Conservation (phyloP, 2,329 filamentous ascomycete species). For the Sporothrix dimorphospora region DNA sequence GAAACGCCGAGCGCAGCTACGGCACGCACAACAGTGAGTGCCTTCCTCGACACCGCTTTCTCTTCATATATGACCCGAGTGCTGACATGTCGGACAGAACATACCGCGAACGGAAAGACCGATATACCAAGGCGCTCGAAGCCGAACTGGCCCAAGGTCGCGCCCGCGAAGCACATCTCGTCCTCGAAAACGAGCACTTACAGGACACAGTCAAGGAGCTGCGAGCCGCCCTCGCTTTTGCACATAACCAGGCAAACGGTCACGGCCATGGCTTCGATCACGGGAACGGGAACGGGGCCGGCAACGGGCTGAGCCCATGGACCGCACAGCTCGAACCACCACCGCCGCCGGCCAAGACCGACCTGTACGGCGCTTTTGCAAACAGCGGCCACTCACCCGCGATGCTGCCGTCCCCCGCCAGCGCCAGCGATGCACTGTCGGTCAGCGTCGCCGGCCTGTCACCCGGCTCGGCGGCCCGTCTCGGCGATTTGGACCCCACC, state of each 20-base stretch:
- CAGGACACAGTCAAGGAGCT: slow-evolving; percentile 5
- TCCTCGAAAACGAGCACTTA: slow-evolving; percentile 19
- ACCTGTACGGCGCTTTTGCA: background rate
- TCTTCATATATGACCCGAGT: too few species aligned
- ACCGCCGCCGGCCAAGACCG: background rate
- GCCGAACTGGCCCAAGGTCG: slow-evolving; percentile 26
- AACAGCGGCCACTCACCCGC: background rate
- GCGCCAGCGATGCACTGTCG: background rate
- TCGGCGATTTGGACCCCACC: slow-evolving; percentile 25
- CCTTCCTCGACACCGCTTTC: too few species aligned
- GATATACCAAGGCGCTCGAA: slow-evolving; percentile 29
- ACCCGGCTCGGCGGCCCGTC: background rate
- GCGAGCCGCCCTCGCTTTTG: background rate
- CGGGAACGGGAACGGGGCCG: background rate
- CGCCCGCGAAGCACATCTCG: slow-evolving; percentile 16
- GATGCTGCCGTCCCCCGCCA: background rate
- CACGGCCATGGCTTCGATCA: background rate
- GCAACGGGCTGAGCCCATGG: background rate
- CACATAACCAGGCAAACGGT: background rate
- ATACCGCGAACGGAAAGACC: slow-evolving; percentile 29
- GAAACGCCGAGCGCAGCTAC: slow-evolving; percentile 28
- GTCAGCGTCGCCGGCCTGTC: background rate
- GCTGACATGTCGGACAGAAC: too few species aligned
- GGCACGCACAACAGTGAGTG: slow-evolving; percentile 29
- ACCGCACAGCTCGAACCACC: background rate